Percentiles rank a stretch among this genome's conserved stretches.
phyloP scores from a whole-genome alignment of 75 land plant species.

The Sequoiadendron giganteum region DNA sequence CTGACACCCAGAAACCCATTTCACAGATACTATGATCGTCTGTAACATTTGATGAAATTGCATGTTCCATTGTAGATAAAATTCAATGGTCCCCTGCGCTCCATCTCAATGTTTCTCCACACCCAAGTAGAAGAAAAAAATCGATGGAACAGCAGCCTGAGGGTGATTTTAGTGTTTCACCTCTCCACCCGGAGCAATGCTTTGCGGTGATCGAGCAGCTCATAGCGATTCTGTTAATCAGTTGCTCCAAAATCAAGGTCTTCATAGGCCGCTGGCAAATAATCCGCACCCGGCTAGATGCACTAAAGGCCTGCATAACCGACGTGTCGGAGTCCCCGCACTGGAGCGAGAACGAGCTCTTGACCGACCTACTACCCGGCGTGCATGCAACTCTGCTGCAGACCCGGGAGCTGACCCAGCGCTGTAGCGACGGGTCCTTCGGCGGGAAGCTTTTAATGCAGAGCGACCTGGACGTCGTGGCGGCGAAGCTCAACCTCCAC shows the following conservation, averaged over 20 bases:
- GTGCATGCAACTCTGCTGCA: constrained; percentile 40
- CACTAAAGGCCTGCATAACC: constrained; percentile 39
- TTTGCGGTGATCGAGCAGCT: background rate
- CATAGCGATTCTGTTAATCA: constrained; percentile 31
- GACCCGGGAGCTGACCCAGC: constrained; percentile 36
- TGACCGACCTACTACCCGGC: constrained; percentile 40
- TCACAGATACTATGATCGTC: background rate
- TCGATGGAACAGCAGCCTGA: background rate
- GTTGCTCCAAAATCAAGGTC: constrained; percentile 36
- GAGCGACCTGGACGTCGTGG: constrained; percentile 70
- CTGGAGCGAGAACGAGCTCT: constrained; percentile 40
- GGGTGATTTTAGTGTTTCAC: background rate
- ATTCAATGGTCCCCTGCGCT: background rate
- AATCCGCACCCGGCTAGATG: constrained; percentile 49
- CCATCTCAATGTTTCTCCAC: background rate
- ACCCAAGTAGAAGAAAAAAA: background rate
- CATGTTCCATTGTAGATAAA: no score
- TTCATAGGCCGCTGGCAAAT: constrained; percentile 63
- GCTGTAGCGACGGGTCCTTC: constrained; percentile 30
- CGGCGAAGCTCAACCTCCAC: constrained; percentile 47
- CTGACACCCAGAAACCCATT: background rate
- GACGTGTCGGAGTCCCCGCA: constrained; percentile 27
- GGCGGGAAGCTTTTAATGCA: constrained; percentile 79
- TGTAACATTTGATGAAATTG: background rate
- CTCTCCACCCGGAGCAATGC: background rate